These are phyloP conservation scores for Knufia fluminis DNA, from an alignment of 2,329 filamentous ascomycete species.

Conservation along the genomic window DNA sequence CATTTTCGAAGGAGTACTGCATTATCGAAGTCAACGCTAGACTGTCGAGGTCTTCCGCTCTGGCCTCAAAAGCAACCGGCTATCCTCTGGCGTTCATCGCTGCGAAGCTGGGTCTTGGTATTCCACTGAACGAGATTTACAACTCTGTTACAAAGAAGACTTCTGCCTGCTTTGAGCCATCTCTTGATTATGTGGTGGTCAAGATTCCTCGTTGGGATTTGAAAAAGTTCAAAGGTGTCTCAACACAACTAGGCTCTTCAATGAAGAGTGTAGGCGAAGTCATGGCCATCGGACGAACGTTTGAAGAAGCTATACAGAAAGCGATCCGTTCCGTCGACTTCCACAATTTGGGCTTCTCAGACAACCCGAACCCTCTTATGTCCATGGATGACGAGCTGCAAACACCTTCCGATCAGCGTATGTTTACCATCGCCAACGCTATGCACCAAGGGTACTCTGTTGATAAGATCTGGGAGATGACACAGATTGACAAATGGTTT, in stretches of 20 bases:
- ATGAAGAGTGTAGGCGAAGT: constrained; percentile 99
- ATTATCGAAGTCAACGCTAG: constrained; percentile 98
- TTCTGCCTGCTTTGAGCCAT: constrained; percentile 96
- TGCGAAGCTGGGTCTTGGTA: constrained; percentile 88
- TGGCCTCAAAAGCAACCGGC: constrained; percentile 94
- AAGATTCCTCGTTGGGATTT: constrained; percentile 99
- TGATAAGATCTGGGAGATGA: constrained; percentile 96
- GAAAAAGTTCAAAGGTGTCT: constrained; percentile 97
- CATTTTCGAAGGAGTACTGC: constrained; percentile 91
- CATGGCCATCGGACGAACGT: constrained; percentile 94
- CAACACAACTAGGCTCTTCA: constrained; percentile 87
- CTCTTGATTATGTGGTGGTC: constrained; percentile 93
- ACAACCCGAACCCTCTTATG: constrained; percentile 76
- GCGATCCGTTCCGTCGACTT: constrained; percentile 92
- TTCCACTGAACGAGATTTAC: constrained; percentile 89
- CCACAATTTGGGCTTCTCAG: constrained; percentile 89
- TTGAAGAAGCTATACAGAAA: constrained; percentile 97
- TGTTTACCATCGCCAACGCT: constrained; percentile 95
- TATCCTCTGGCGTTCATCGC: constrained; percentile 95
- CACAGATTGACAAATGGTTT: constrained; percentile 99
- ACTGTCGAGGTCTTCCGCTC: constrained; percentile 85
- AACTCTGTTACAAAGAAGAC: constrained; percentile 95
- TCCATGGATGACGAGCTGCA: constrained; percentile 92
- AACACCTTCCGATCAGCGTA: constrained; percentile 91
- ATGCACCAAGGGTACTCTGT: constrained; percentile 92